Percentiles rank a stretch among this genome's conserved stretches.
phyloP scores from a whole-genome alignment of 163 green algal species.

The Prototheca cutis region DNA sequence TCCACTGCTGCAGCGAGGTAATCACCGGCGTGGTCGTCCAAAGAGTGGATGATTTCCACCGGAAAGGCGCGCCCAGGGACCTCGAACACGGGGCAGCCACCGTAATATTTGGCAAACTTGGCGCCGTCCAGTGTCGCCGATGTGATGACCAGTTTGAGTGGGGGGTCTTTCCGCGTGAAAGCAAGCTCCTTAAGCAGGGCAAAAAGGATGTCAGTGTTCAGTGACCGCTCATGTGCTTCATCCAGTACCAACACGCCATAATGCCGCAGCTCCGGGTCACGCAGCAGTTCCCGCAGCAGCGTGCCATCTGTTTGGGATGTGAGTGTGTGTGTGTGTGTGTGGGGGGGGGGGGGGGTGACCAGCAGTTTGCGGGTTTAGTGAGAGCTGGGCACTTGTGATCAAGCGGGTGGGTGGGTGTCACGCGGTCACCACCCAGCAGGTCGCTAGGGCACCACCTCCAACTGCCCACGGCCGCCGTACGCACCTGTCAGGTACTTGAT shows the following conservation, averaged over 20 bases:
- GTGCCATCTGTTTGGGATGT: constrained; percentile 67
- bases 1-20: constrained; percentile 57
- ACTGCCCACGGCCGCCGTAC: no score
- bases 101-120: constrained; percentile 78
- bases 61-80: constrained; percentile 73
- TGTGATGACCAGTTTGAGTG: constrained; percentile 83
- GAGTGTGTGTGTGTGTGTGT: no score
- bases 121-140: constrained; percentile 85
- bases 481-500: constrained; percentile 84
- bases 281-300: constrained; percentile 68
- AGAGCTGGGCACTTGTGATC: no score
- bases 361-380: no score
- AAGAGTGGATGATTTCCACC: constrained; percentile 68
- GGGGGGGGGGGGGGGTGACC: no score
- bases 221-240: constrained; percentile 90
- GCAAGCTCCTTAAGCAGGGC: constrained; percentile 68
- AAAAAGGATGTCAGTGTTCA: constrained; percentile 97
- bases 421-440: not conserved
- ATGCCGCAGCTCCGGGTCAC: constrained; percentile 51
- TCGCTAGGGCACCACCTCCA: not conserved
- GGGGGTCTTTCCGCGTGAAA: constrained; percentile 14
- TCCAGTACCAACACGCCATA: constrained; percentile 88
- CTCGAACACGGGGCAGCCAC: constrained; percentile 60
- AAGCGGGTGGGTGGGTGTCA: no score
- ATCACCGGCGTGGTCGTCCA: constrained; percentile 35